Percentiles rank a stretch among this genome's conserved stretches.
These are phyloP conservation scores for Dictyostelium discoideum DNA, from an alignment of 78 protist species.

Conservation along the genomic window DNA sequence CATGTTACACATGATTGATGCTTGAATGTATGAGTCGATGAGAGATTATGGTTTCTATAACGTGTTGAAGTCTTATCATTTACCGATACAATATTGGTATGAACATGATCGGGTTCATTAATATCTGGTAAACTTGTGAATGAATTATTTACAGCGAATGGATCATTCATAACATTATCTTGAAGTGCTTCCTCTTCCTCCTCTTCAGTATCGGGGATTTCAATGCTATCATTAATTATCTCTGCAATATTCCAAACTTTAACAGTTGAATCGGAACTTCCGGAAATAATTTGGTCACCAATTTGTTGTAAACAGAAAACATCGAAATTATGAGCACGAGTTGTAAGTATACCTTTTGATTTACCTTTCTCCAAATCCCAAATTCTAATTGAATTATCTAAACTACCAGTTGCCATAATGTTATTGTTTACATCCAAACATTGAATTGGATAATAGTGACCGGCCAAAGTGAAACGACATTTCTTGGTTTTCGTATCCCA, in stretches of 20 bases:
- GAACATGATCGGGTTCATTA: constrained; percentile 9
- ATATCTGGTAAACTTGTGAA: constrained; percentile 11
- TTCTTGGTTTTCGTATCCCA: constrained; percentile 49
- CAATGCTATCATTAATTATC: neutral
- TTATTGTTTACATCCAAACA: constrained; percentile 20
- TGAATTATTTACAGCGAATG: constrained; percentile 14
- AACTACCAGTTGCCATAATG: constrained; percentile 43
- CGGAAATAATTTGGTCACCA: constrained; percentile 13
- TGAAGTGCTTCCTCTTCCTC: neutral
- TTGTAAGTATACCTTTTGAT: constrained; percentile 27
- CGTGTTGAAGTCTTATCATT: constrained; percentile 1
- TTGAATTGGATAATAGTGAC: constrained; percentile 66
- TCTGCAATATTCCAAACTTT: constrained; percentile 31
- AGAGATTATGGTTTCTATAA: constrained; percentile 16
- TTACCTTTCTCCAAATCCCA: constrained; percentile 29
- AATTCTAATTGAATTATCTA: constrained; percentile 46
- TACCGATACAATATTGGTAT: neutral
- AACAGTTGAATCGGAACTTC: constrained; percentile 46
- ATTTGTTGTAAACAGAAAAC: constrained; percentile 53
- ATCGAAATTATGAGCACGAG: constrained; percentile 61
- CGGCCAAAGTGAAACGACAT: constrained; percentile 29
- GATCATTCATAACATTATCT: neutral
- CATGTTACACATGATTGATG: constrained; percentile 60
- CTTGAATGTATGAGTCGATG: constrained; percentile 12
- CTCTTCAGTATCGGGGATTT: neutral